Evolutionary conservation across 768 basidiomycete genomes (phyloP), one percentile per base, ranked within the genome.

Genomic region (Trametes cingulata): DNA sequence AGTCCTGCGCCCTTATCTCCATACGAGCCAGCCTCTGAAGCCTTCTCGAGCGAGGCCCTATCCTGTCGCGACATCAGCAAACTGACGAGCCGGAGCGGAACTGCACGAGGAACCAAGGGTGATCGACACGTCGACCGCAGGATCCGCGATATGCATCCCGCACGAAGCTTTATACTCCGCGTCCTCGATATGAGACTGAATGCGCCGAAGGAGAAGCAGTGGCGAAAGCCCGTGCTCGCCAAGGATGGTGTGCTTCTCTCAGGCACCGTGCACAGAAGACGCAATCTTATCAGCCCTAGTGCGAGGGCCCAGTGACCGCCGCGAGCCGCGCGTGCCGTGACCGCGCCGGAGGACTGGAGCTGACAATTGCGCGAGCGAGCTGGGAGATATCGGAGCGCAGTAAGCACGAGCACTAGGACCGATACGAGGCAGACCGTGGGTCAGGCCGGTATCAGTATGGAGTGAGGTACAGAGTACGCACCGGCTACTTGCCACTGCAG

Each of bases 221-320:
- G 51, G 52, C 43, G 25, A 33, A 52, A 33, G 35, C 45, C 39
- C 4, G 49, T 25, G 54, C 54, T 35, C 45, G 46, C 45, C 45
- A 40, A 48, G 43, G 51, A 24, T 59, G 51, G 36, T 39, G 58
- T 59, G 58, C 58, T 59, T 59, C 58, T 29, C 12, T 43, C 58
- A 59, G 58, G 58, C 58, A 59, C 58, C 13, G 43, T 24, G 58
- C 58, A 33, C 43, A 20, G 37, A 52, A 46, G n/a, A 37, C 58
- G 58, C 58, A 29, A 59, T 59, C 43, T 52, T 59, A 51, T 42
- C 57, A n/a, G 49, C 45, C 15, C 36, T 20, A 17, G 49, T n/a
- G 25, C 29, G 27, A 13, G 52, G 20, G 29, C 19, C 50, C n/a
- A 50, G 20, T 50, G 48, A 42, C 39, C 17, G 25, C 20, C 46